Percentiles rank a stretch among this genome's conserved stretches.
These are phyloP conservation scores for Vicia faba DNA, from an alignment of 306 rosid species.

Conservation along the genomic window DNA sequence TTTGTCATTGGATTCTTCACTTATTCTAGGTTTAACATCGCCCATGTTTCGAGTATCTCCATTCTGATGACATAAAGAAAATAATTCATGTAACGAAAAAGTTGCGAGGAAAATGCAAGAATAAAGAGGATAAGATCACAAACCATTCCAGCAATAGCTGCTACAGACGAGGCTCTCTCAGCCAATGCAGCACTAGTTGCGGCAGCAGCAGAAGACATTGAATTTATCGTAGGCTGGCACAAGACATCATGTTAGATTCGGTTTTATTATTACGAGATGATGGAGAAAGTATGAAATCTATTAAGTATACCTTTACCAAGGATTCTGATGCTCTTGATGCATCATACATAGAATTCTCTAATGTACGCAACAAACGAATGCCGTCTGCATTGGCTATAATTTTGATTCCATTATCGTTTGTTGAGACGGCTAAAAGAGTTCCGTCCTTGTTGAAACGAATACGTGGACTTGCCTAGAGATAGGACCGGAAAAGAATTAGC, in stretches of 20 bases:
- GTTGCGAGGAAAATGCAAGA: slow-evolving; percentile 2
- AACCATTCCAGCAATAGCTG: slow-evolving; percentile 86
- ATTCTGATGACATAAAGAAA: slow-evolving; percentile 54
- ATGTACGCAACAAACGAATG: slow-evolving; percentile 51
- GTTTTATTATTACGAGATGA: slow-evolving; percentile 1
- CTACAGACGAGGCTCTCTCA: slow-evolving; percentile 79
- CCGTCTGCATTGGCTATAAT: slow-evolving; percentile 83
- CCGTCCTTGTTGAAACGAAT: slow-evolving; percentile 99
- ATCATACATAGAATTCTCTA: slow-evolving; percentile 81
- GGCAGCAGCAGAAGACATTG: slow-evolving; percentile 76
- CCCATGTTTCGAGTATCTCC: slow-evolving; percentile 87
- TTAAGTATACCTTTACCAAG: slow-evolving; percentile 68
- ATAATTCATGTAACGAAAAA: slow-evolving; percentile 7
- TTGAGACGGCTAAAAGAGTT: slow-evolving; percentile 85
- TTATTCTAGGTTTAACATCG: slow-evolving; percentile 93
- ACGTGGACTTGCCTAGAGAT: slow-evolving; percentile 85
- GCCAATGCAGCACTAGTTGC: slow-evolving; percentile 72
- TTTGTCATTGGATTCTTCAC: slow-evolving; percentile 94
- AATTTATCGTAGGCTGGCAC: slow-evolving; percentile 76
- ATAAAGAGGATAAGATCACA: slow-evolving; percentile 43
- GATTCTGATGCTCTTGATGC: slow-evolving; percentile 80
- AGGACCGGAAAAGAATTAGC: slow-evolving; percentile 41
- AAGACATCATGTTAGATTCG: slow-evolving; percentile 24
- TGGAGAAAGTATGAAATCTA: slow-evolving; percentile 13
- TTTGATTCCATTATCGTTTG: slow-evolving; percentile 88